Percentiles rank a stretch among this genome's conserved stretches.
These are phyloP conservation scores for Yamadazyma tumulicola DNA, from an alignment of 805 yeast species.

Conservation along the genomic window DNA sequence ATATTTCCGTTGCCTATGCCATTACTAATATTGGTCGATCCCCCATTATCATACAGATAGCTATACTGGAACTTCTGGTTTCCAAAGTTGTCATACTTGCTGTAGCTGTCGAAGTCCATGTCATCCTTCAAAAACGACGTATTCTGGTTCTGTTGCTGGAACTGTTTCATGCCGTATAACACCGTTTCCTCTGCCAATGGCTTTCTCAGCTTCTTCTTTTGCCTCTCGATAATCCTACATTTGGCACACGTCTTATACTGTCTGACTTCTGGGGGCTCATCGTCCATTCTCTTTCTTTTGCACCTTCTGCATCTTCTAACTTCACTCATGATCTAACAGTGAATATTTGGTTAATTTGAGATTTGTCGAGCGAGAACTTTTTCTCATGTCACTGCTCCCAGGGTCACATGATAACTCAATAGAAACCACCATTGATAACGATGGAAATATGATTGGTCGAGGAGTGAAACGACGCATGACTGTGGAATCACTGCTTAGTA, in stretches of 20 bases:
- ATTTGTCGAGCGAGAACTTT: too few relatives aligned
- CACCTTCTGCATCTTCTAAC: constrained; percentile 52
- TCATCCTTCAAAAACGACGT: constrained; percentile 17
- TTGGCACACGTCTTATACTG: constrained; percentile 58
- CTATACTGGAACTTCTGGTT: constrained; percentile 11
- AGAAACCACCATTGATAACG: too few relatives aligned
- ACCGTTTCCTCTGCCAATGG: constrained; percentile 46
- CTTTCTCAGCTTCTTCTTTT: constrained; percentile 40
- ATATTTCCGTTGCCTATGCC: neutral
- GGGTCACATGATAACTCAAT: too few relatives aligned
- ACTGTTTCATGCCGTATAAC: constrained; percentile 44
- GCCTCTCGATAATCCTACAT: constrained; percentile 53
- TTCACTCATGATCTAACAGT: constrained; percentile 15
- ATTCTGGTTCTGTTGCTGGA: constrained; percentile 36
- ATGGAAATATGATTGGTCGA: too few relatives aligned
- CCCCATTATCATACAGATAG: constrained; percentile 4
- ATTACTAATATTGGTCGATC: neutral
- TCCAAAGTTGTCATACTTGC: constrained; percentile 8
- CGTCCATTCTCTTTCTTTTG: constrained; percentile 51
- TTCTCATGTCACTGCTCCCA: too few relatives aligned
- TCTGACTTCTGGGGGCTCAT: constrained; percentile 53
- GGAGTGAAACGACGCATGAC: too few relatives aligned
- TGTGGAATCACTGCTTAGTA: too few relatives aligned
- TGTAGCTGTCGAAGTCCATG: constrained; percentile 16
- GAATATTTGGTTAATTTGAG: too few relatives aligned